Conservation (phyloP, 768 basidiomycete genomes). For the Trametes cingulata region DNA sequence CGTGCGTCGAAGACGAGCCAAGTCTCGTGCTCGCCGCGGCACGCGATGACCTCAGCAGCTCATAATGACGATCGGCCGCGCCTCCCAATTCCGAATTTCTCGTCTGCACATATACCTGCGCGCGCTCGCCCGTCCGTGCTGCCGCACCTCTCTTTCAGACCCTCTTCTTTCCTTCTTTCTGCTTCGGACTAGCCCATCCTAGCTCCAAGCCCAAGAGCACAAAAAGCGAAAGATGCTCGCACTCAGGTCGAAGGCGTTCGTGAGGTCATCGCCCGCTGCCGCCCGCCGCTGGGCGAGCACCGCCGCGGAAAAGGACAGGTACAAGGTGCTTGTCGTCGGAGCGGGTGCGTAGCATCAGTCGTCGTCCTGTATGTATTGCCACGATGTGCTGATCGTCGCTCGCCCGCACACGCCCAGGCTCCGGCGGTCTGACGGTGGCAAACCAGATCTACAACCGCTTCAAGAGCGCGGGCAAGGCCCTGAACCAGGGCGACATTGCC, state of each 20-base stretch:
- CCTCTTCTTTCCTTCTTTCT: slow-evolving; percentile 1
- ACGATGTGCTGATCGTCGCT: slow-evolving; percentile 1
- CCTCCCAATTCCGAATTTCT: slow-evolving; percentile 20
- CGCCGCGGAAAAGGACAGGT: slow-evolving; percentile 49
- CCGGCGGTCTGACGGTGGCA: slow-evolving; percentile 79
- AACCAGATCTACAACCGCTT: slow-evolving; percentile 88
- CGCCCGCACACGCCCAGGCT: slow-evolving; percentile 50
- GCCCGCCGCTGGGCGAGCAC: slow-evolving; percentile 38
- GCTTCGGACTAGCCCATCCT: background rate
- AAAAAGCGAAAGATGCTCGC: slow-evolving; percentile 16
- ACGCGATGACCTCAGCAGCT: slow-evolving; percentile 4
- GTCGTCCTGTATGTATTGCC: background rate
- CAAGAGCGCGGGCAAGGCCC: slow-evolving; percentile 60
- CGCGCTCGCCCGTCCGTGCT: background rate
- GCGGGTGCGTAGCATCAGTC: slow-evolving; percentile 57
- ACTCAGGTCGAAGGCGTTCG: slow-evolving; percentile 22
- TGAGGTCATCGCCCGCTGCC: slow-evolving; percentile 14
- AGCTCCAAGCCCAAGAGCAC: background rate
- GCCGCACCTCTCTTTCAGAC: background rate
- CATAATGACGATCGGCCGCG: slow-evolving; percentile 9
- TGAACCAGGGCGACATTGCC: slow-evolving; percentile 77
- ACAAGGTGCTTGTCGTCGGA: slow-evolving; percentile 85
- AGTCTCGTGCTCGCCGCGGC: background rate
- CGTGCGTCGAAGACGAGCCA: background rate
- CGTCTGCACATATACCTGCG: slow-evolving; percentile 9